Base-by-base conservation (phyloP, 352 stramenopile genomes). In the Phytophthora boehmeriae region DNA sequence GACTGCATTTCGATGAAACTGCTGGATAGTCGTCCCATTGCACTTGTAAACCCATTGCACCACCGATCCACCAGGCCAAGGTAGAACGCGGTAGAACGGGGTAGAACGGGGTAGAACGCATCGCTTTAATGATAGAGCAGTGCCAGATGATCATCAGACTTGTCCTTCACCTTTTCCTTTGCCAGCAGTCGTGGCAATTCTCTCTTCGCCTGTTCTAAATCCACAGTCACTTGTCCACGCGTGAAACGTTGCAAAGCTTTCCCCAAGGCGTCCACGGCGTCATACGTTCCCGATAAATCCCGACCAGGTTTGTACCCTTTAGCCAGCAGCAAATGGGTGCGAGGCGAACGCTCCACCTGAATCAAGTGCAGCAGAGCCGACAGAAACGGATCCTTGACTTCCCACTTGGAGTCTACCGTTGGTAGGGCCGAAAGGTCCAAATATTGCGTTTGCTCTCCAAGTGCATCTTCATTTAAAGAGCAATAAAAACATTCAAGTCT, bases 281-380 rank as follows among this genome's bases (percentile, higher is more conserved):
- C 81, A 16, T 84, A 77, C 2, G 73, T 87, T 4, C 66, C 80
- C 0, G 64, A 54, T 54, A 78, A 53, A 25, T 88, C 63, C n/a
- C 75, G 78, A 22, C 82, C 78, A 3, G 82, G 82, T 13, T 78
- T 76, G 72, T 91, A 88, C 35, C 79, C 82, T 46, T 91, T 91
- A 27, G 69, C 66, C 14, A 89, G 57, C 50, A 91, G 46, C 45
- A 89, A 46, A 36, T 87, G 73, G n/a, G 71, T 80, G 42, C 50
- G 39, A 35, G 75, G 73, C 46, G 71, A 67, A 35, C 81, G 71
- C 54, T 89, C 79, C 27, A 86, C 66, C 46, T 77, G 73, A 32
- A 86, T 59, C 20, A 86, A 63, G 32, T 88, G 79, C 56, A 91
- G 59, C 17, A 91, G 51, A 0, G 59, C 63, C 4, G 62, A 60